Evolutionary conservation across 441 rosid species (phyloP), one percentile per base, ranked within the genome.

Genomic region (Codiaeum variegatum): DNA sequence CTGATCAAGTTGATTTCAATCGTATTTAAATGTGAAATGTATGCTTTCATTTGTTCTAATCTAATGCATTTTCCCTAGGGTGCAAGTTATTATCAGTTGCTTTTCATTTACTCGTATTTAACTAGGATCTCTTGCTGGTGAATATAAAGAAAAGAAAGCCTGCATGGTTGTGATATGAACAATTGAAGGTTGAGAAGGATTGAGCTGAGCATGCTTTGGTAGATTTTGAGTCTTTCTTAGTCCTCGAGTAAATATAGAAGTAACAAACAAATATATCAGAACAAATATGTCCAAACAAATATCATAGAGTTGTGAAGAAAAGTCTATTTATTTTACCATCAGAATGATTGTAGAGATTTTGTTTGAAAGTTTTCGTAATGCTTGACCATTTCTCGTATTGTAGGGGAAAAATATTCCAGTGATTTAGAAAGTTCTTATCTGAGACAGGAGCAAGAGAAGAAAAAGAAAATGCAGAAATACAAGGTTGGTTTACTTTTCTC

Each of bases 371-470:
- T 67, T 74, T 59, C 54, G 26, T 11, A 16, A 55, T 11, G 74
- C 66, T n/a, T 63, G 34, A 8, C 38, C 34, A 47, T 63, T 40
- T 40, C 51, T 23, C 70, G 28, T 69, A 32, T 75, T 63, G 74
- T 75, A 88, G 94, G 83, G 74, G 82, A 51, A 66, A 80, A 80
- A 69, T 72, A 73, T 81, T 72, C 71, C 62, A 81, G 75, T 71
- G 87, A 85, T 61, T 84, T 75, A 59, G 90, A 84, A 78, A 86
- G 91, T 85, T 79, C 76, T 67, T 76, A 72, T 75, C 84, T 94
- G 79, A 87, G 79, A 76, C 87, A 83, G 78, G 87, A 81, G 77
- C 90, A 80, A 64, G 83, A 86, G 81, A 87, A 76, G 60, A 91
- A 84, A 77, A 86, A 82, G 83, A 86, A 79, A 77, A 76, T 70